Evolutionary conservation across 495 filamentous ascomycete species (phyloP).

Genomic region (Polyplosphaeria fusca): DNA sequence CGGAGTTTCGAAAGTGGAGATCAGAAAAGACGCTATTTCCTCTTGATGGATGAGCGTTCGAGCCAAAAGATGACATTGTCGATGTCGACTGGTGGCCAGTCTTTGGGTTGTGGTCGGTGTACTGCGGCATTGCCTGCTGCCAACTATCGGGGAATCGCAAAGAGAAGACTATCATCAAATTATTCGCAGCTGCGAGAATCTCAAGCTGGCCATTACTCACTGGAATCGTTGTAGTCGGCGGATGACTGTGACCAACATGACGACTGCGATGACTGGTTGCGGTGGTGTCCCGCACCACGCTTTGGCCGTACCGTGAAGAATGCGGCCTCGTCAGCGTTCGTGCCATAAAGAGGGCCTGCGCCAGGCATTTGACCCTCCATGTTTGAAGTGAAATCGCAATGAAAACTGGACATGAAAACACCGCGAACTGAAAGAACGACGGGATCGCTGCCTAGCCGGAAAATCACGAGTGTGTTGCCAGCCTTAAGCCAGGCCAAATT

Average conservation of each 20-base stretch:
- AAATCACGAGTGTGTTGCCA: not conserved
- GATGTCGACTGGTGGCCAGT: not conserved
- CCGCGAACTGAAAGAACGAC: not conserved
- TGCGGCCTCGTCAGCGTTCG: not conserved
- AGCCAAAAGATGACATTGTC: not conserved
- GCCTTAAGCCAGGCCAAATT: not conserved
- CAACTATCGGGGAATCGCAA: not conserved
- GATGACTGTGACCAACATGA: not conserved
- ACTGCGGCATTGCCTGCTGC: not conserved
- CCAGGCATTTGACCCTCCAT: not conserved
- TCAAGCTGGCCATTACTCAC: too few relatives aligned
- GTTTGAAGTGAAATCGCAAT: not conserved
- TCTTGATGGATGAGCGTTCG: not conserved
- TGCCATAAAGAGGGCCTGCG: not conserved
- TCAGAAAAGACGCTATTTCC: constrained; percentile 13
- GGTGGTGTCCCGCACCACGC: not conserved
- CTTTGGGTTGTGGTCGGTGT: not conserved
- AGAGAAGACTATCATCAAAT: not conserved
- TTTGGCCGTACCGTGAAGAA: not conserved
- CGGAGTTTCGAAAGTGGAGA: not conserved
- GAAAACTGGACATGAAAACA: not conserved
- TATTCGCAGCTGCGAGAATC: too few relatives aligned
- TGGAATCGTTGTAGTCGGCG: not conserved
- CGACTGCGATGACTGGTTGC: not conserved
- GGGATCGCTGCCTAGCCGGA: not conserved